A percentile compares a stretch with the other conserved stretches of the same genome.
These are phyloP conservation scores for Alternaria hordeiaustralica DNA, from an alignment of 2,329 filamentous ascomycete genomes.

Conservation along the genomic window DNA sequence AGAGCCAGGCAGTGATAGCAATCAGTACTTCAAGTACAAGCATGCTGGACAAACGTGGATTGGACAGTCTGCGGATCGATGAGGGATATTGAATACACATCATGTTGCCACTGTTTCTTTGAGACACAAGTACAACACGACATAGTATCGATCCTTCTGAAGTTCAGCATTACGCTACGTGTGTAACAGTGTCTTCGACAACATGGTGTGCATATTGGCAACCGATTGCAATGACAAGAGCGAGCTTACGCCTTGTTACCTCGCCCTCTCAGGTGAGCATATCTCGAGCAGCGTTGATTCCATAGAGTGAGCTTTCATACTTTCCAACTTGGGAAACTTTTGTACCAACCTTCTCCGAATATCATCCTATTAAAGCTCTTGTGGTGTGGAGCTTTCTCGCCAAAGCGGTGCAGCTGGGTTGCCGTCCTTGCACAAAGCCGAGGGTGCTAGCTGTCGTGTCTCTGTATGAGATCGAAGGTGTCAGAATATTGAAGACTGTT, in stretches of 20 bases:
- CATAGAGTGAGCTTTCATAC: neutral
- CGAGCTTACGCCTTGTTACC: neutral
- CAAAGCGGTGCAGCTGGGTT: neutral
- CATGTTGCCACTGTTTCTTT: neutral
- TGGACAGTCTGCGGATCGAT: neutral
- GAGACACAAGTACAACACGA: neutral
- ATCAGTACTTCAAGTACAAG: slow-evolving; percentile 31
- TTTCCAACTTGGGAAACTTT: neutral
- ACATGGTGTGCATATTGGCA: neutral
- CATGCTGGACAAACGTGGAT: neutral
- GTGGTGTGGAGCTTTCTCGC: neutral
- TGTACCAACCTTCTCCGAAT: neutral
- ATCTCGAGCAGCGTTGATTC: neutral
- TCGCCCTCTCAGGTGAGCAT: neutral
- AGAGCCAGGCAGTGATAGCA: slow-evolving; percentile 26
- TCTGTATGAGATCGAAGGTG: neutral
- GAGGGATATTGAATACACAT: neutral
- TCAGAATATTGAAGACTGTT: neutral
- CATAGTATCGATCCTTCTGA: neutral
- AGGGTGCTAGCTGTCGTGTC: neutral
- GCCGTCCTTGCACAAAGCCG: neutral
- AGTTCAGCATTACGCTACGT: neutral
- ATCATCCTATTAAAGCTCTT: neutral
- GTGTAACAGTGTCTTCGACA: neutral
- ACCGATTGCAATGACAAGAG: neutral